Evolutionary conservation across 257 asterid genomes (phyloP), one percentile per base, ranked within the genome.

Genomic region (Ocimum tenuiflorum): DNA sequence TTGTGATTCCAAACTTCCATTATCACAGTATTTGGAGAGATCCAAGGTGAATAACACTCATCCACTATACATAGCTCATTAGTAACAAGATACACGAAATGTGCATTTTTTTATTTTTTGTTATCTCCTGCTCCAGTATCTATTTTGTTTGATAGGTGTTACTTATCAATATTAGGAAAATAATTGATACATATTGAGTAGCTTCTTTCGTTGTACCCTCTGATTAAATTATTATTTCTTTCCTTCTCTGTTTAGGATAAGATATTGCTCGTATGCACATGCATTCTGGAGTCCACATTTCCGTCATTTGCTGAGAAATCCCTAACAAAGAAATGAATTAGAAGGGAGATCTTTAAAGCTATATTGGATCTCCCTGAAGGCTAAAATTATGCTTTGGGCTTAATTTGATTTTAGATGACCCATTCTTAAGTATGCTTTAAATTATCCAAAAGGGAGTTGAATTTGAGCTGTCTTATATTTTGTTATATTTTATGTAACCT

Each of bases 11-110:
- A 5, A 84, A 82, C 71, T 88, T 91, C 80, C 99, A 88, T 75
- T 94, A 80, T 80, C 96, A 94, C 82, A 94, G 99, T 75, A 86
- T 94, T 57, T 94, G 99, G 99, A 86, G 89, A 75, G 99, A 94
- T 70, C 95, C 97, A 36, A 94, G 97, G 97, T 86, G 75, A 63
- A 84, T 72, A 20, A 6, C 38, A 27, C 64, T 48, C 62, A 50
- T 70, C 18, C 35, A 11, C 27, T 33, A 8, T n/a, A 56, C n/a
- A 24, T 60, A 31, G 67, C 35, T 51, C 60, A 55, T 60, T 58
- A 35, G 58, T n/a, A n/a, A n/a, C n/a, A n/a, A n/a, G n/a, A 22
- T 58, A 33, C 13, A 49, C 49, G 12, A 29, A 47, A 43, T 47
- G 19, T 68, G 56, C 38, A 24, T 62, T 24, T 24, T 22, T 51